phyloP scores from a whole-genome alignment of 495 filamentous ascomycete genomes.

The Penicillium chermesinum region DNA sequence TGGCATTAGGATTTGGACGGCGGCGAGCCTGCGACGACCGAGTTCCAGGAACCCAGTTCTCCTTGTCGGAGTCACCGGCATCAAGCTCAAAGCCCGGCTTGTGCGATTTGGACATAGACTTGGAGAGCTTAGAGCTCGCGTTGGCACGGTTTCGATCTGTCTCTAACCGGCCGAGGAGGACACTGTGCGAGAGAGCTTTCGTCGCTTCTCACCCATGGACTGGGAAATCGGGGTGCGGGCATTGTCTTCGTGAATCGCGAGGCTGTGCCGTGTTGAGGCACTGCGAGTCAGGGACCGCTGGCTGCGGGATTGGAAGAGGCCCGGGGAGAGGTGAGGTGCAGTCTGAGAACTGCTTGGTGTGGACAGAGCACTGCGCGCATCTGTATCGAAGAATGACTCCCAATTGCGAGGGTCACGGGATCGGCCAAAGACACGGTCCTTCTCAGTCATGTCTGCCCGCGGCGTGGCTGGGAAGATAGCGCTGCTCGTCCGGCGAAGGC shows the following conservation, averaged over 20 bases:
- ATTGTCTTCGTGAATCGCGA: conserved; percentile 42
- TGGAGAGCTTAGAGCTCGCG: conserved; percentile 21
- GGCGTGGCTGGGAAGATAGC: conserved; percentile 42
- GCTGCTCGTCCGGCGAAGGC: conserved; percentile 59
- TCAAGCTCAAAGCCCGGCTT: conserved; percentile 39
- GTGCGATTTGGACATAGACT: conserved; percentile 20
- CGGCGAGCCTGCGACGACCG: conserved; percentile 36
- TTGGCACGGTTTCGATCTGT: conserved; percentile 27
- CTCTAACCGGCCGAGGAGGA: conserved; percentile 68
- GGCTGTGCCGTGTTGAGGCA: conserved; percentile 48
- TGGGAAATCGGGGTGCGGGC: conserved; percentile 40
- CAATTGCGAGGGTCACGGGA: conserved; percentile 79
- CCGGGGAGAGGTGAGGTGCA: conserved; percentile 68
- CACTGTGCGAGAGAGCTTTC: conserved; percentile 56
- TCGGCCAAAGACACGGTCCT: conserved; percentile 53
- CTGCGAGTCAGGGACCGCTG: conserved; percentile 41
- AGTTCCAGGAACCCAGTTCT: conserved; percentile 75
- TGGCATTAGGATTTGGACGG: conserved; percentile 28
- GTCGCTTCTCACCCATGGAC: conserved; percentile 50
- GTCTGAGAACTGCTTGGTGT: conserved; percentile 65
- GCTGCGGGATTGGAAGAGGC: conserved; percentile 61
- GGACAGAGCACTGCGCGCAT: conserved; percentile 65
- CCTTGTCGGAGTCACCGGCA: conserved; percentile 80
- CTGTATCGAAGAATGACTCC: conserved; percentile 74
- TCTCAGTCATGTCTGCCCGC: conserved; percentile 25